These are phyloP conservation scores for Saksenaea vasiformis DNA, from an alignment of 371 early-diverging fungal species.

Conservation along the genomic window DNA sequence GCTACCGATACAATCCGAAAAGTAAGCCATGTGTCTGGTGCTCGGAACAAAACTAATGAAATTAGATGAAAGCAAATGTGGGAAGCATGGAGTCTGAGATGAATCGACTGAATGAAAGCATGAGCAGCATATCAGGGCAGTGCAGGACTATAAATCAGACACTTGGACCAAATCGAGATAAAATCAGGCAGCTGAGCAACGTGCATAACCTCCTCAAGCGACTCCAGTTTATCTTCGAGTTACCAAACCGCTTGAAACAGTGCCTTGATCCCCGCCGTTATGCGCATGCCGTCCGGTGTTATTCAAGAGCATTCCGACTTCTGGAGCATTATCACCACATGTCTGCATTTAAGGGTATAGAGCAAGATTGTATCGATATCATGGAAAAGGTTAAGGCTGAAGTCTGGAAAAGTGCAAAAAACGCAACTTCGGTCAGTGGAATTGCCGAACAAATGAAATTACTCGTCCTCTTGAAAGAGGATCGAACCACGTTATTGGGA, in stretches of 20 bases:
- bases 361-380: slow-evolving; percentile 72
- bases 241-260: slow-evolving; percentile 72
- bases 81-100: slow-evolving; percentile 82
- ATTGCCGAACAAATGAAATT: slow-evolving; percentile 59
- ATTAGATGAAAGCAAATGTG: slow-evolving; percentile 75
- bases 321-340: slow-evolving; percentile 75
- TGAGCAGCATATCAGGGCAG: slow-evolving; percentile 64
- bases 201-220: slow-evolving; percentile 76
- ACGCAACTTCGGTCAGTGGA: slow-evolving; percentile 23
- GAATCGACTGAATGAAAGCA: slow-evolving; percentile 68
- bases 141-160: slow-evolving; percentile 56
- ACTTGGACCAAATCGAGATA: slow-evolving; percentile 66
- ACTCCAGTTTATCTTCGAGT: slow-evolving; percentile 85
- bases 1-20: slow-evolving; percentile 90
- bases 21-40: slow-evolving; percentile 21
- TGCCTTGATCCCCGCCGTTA: slow-evolving; percentile 62
- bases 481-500: slow-evolving; percentile 41
- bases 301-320: slow-evolving; percentile 71
- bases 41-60: neutral
- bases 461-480: slow-evolving; percentile 62
- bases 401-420: slow-evolving; percentile 41
- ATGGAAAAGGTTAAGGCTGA: slow-evolving; percentile 68
- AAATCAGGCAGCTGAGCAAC: slow-evolving; percentile 74
- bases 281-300: slow-evolving; percentile 76
- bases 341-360: slow-evolving; percentile 76